Base-by-base conservation (phyloP, 371 early-diverging fungal species). In the Mortierella sp. region DNA sequence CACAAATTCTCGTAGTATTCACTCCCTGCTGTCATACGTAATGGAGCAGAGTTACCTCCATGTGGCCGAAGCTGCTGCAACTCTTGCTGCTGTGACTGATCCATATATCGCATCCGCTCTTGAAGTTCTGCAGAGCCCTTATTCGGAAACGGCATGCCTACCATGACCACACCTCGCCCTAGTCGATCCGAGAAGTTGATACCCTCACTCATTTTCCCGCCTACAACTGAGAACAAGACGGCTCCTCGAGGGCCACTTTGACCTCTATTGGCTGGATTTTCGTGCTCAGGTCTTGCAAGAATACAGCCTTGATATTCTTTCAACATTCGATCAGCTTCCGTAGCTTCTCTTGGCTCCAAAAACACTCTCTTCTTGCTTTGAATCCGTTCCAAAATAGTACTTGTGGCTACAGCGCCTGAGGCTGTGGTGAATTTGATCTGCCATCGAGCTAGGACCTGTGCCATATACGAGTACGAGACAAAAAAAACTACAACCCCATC, bases 191-290 rank as follows among this genome's bases (percentile, higher is more conserved):
- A 91, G 62, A 98, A 98, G 78, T 99, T 98, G 78, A 99, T 98
- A 5, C 99, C 99, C 85, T 99, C 99, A 65, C 96, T 96, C 89
- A 99, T 89, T 76, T 93, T 95, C 8, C 99, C 99, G 26, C 97
- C 97, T 2, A 99, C 96, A 1, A 99, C 99, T 65, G 95, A 93
- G 54, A 99, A 85, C 54, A 99, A 74, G 15, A 99, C 75, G 0
- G 96, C 95, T 0, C 98, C 98, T 17, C 70, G 69, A 19, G 58
- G 67, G 0, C 69, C 70, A 9, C 22, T 54, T 29, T 29, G 15
- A 17, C 23, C 43, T 1, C 60, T 34, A 34, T 0, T 3, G 0
- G 28, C 12, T 2, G 66, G 32, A 28, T 60, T 47, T 2, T 82
- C 75, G 60, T 79, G 74, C 62, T 76, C 66, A 23, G 74, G 49